Percentiles rank a stretch among this genome's conserved stretches.
Conservation (phyloP, 2,329 filamentous ascomycete species). For the Diplodia scrobiculata region DNA sequence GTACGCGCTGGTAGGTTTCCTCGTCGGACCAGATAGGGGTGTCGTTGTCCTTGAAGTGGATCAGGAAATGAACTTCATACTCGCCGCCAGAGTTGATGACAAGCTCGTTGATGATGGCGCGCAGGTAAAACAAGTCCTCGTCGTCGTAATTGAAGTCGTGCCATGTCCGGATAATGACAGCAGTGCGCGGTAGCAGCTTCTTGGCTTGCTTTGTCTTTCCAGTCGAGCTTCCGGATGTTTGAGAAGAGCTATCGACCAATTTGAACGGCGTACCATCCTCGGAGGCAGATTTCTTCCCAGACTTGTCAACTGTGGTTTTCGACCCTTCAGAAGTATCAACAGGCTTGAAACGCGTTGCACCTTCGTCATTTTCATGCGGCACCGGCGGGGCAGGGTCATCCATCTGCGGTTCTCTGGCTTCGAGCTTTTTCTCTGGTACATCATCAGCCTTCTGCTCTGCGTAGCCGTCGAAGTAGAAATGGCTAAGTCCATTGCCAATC, state of each 20-base stretch:
- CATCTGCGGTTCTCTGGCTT: constrained; percentile 17
- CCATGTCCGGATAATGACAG: constrained; percentile 81
- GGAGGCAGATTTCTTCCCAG: constrained; percentile 29
- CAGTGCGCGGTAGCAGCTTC: constrained; percentile 62
- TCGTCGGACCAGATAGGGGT: constrained; percentile 80
- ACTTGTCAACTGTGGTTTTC: constrained; percentile 3
- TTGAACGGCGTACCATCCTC: constrained; percentile 32
- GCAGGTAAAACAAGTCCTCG: constrained; percentile 79
- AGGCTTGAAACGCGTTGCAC: constrained; percentile 8
- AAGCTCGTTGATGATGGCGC: constrained; percentile 77
- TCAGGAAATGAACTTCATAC: constrained; percentile 78
- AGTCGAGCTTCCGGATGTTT: constrained; percentile 26
- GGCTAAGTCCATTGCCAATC: constrained; percentile 36
- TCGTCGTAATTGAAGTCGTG: constrained; percentile 75
- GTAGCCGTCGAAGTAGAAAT: constrained; percentile 48
- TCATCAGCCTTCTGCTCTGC: constrained; percentile 36
- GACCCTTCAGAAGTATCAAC: constrained; percentile 2
- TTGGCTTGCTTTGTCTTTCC: constrained; percentile 33
- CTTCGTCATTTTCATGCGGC: constrained; percentile 13
- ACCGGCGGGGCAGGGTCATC: constrained; percentile 2
- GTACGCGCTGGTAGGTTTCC: constrained; percentile 69
- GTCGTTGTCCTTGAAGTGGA: constrained; percentile 80
- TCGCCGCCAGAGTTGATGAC: constrained; percentile 77
- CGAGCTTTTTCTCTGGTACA: constrained; percentile 13
- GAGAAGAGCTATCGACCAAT: constrained; percentile 7